phyloP scores from a whole-genome alignment of 768 basidiomycete genomes.

The Suillus decipiens region DNA sequence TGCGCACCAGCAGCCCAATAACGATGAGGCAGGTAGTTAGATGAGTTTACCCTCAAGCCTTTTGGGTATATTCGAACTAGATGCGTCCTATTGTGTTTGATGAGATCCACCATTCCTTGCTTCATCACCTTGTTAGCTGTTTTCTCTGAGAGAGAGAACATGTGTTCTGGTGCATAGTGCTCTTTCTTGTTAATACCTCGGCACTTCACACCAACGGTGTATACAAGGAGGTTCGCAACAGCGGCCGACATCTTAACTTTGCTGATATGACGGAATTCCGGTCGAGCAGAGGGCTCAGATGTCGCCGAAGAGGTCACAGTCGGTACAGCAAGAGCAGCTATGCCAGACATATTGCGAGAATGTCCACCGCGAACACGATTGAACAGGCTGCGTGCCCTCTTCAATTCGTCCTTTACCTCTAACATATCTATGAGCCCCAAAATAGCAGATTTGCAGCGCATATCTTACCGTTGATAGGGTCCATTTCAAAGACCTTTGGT shows the following conservation, averaged over 20 bases:
- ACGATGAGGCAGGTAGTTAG: conserved; percentile 86
- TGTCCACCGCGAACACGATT: conserved; percentile 41
- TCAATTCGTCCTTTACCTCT: conserved; percentile 43
- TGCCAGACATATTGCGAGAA: conserved; percentile 21
- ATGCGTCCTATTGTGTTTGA: conserved; percentile 86
- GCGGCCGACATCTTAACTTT: conserved; percentile 75
- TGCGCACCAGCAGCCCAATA: conserved; percentile 92
- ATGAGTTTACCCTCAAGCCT: conserved; percentile 76
- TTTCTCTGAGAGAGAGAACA: conserved; percentile 91
- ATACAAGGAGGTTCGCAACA: conserved; percentile 78
- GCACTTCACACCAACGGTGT: conserved; percentile 95
- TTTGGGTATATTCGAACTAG: conserved; percentile 87
- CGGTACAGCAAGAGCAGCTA: conserved; percentile 17
- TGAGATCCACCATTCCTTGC: conserved; percentile 64
- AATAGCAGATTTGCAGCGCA: not conserved
- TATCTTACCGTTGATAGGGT: conserved; percentile 38
- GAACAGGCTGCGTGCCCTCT: conserved; percentile 42
- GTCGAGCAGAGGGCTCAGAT: conserved; percentile 19
- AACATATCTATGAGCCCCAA: conserved; percentile 10
- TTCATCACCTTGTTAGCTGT: conserved; percentile 77
- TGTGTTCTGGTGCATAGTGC: conserved; percentile 81
- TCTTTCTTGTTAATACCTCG: conserved; percentile 87
- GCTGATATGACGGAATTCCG: conserved; percentile 19
- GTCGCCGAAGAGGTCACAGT: conserved; percentile 16
- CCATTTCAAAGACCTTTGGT: conserved; percentile 29